Percentiles rank a stretch among this genome's conserved stretches.
These are phyloP conservation scores for Chytriomyces hyalinus DNA, from an alignment of 192 early-diverging fungal genomes.

Conservation along the genomic window DNA sequence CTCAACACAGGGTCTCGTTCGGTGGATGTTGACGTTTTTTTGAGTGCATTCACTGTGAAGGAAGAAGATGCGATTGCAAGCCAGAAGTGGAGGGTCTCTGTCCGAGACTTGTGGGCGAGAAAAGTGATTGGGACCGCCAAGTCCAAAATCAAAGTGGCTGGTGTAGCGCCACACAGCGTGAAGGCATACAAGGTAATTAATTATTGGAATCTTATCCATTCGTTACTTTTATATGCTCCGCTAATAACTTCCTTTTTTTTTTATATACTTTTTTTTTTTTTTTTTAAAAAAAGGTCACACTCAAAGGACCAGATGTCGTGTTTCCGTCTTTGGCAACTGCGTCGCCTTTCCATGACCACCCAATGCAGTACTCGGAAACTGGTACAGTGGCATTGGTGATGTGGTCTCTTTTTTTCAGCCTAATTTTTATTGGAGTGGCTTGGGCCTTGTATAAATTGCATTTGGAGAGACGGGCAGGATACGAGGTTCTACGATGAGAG, in stretches of 20 bases:
- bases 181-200: not conserved
- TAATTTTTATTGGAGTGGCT: not conserved
- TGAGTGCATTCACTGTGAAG: slow-evolving; percentile 2
- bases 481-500: not conserved
- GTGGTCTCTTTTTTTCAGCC: not conserved
- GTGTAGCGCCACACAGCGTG: not conserved
- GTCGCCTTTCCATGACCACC: not conserved
- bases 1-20: slow-evolving; percentile 30
- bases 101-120: slow-evolving; percentile 36
- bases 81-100: slow-evolving; percentile 14
- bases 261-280: too few species aligned
- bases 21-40: slow-evolving; percentile 32
- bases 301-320: not conserved
- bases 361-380: not conserved
- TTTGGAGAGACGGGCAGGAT: not conserved
- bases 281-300: not conserved
- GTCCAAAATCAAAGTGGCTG: slow-evolving; percentile 6
- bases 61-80: slow-evolving; percentile 25
- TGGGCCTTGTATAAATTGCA: not conserved
- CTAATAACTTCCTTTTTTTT: too few species aligned
- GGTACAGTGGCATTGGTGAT: not conserved
- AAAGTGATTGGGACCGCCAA: slow-evolving; percentile 37
- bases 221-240: too few species aligned
- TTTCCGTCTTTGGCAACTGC: not conserved
- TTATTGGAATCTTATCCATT: too few species aligned